phyloP scores from a whole-genome alignment of 192 early-diverging fungal genomes.

The Pilaira anomala region DNA sequence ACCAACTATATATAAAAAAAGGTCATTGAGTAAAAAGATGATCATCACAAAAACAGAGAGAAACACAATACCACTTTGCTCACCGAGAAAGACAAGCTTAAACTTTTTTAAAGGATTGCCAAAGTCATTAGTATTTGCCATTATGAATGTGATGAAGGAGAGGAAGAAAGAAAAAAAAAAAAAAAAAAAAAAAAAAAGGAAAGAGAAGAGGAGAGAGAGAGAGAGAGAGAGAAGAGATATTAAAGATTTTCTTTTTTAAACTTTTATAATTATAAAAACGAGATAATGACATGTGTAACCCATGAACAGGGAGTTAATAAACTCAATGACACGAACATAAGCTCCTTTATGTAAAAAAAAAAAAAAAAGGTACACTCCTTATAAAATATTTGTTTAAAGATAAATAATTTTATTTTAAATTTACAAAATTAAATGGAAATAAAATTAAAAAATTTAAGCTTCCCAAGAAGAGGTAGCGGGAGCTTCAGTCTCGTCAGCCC shows the following conservation, averaged over 20 bases:
- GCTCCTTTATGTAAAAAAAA: too few relatives aligned
- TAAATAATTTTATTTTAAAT: too few relatives aligned
- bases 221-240: too few relatives aligned
- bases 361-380: too few relatives aligned
- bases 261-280: too few relatives aligned
- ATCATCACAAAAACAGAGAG: not conserved
- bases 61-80: constrained; percentile 86
- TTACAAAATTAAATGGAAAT: not conserved
- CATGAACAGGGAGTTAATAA: too few relatives aligned
- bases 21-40: not conserved
- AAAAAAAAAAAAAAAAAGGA: not conserved
- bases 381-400: too few relatives aligned
- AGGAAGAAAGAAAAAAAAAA: not conserved
- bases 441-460: constrained; percentile 18
- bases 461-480: constrained; percentile 27
- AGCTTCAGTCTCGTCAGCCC: constrained; percentile 31
- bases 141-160: not conserved
- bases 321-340: too few relatives aligned
- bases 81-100: constrained; percentile 98
- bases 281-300: too few relatives aligned
- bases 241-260: too few relatives aligned
- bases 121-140: constrained; percentile 23
- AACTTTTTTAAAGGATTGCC: constrained; percentile 78
- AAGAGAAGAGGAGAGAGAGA: too few relatives aligned
- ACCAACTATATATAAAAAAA: constrained; percentile 66